These are phyloP conservation scores for Boletus rubropictus DNA, from an alignment of 768 basidiomycete genomes.

Conservation along the genomic window DNA sequence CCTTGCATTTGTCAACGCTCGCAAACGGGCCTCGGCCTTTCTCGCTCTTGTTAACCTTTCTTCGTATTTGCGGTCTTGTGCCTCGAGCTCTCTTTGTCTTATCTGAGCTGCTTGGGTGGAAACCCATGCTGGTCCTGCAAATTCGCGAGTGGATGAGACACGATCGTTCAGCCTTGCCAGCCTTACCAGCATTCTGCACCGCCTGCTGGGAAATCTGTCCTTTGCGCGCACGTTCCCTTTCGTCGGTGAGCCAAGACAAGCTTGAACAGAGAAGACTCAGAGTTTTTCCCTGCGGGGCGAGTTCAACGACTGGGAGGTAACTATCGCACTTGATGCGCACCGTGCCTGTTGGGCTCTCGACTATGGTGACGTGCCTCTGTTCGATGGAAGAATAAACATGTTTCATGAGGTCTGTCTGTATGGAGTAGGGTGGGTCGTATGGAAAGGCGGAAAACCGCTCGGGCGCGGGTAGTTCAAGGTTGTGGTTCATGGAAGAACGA, in stretches of 20 bases:
- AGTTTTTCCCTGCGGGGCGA: constrained; percentile 69
- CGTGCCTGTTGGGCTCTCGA: constrained; percentile 88
- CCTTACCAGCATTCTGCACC: constrained; percentile 24
- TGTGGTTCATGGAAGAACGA: constrained; percentile 13
- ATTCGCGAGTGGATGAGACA: background rate
- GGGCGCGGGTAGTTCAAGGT: constrained; percentile 53
- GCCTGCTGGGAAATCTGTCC: constrained; percentile 46
- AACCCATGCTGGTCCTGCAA: constrained; percentile 68
- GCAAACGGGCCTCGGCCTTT: constrained; percentile 54
- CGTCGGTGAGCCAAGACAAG: constrained; percentile 69
- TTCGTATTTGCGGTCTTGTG: constrained; percentile 59
- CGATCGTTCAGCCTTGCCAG: no score
- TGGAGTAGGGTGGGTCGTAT: constrained; percentile 73
- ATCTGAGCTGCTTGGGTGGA: constrained; percentile 63
- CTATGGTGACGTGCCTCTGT: constrained; percentile 64
- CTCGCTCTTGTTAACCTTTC: constrained; percentile 54
- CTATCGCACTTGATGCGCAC: constrained; percentile 36
- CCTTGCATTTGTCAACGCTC: constrained; percentile 48
- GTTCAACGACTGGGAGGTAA: background rate
- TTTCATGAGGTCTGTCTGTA: constrained; percentile 83
- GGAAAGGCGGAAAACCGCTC: constrained; percentile 73
- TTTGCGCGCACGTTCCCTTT: constrained; percentile 61
- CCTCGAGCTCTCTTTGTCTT: constrained; percentile 60
- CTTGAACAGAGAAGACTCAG: constrained; percentile 72
- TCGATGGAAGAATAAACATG: constrained; percentile 82